phyloP scores from a whole-genome alignment of 257 asterid genomes.

The Ligustrum vulgare region DNA sequence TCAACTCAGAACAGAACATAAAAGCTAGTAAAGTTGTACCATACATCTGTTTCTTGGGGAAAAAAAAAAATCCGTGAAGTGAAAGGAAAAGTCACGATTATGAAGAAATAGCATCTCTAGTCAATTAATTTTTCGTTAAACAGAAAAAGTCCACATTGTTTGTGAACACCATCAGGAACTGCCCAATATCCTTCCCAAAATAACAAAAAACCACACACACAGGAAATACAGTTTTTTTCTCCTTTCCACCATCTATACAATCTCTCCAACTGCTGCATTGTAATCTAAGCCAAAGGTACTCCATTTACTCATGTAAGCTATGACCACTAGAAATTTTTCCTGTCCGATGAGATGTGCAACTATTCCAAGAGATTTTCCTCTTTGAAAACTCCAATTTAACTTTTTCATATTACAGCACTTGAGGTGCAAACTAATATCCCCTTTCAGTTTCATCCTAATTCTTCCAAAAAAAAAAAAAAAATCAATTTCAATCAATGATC shows the following conservation, averaged over 20 bases:
- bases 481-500: background rate
- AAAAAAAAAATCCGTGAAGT: conserved; percentile 3
- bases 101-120: conserved; percentile 9
- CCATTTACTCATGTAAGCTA: background rate
- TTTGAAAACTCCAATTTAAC: background rate
- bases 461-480: background rate
- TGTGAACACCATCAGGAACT: background rate
- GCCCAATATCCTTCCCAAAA: conserved; percentile 1
- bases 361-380: background rate
- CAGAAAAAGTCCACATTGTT: conserved; percentile 10
- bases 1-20: conserved; percentile 8
- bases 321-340: background rate
- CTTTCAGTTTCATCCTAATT: background rate
- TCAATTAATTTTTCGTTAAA: conserved; percentile 1
- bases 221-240: background rate
- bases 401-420: background rate
- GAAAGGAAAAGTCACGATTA: conserved; percentile 16
- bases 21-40: background rate
- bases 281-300: background rate
- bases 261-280: background rate
- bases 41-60: background rate
- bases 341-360: background rate
- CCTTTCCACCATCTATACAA: background rate
- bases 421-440: background rate
- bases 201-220: conserved; percentile 3